These are phyloP conservation scores for Saccharomycopsis crataegensis DNA, from an alignment of 1,139 yeast species.

Conservation along the genomic window DNA sequence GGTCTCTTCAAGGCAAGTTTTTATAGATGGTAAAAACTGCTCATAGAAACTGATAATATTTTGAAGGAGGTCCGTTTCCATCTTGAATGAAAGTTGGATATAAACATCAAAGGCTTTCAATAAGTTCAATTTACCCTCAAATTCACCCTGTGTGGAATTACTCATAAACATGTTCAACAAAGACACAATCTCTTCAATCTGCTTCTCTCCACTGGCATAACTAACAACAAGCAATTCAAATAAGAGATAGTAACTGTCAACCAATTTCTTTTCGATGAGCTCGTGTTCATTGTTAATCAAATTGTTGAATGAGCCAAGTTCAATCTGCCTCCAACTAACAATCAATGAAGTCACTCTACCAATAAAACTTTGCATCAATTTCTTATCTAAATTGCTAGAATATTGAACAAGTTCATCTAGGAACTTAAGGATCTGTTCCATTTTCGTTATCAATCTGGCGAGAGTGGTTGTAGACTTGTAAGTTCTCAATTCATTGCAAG, in stretches of 20 bases:
- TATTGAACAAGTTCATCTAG: slow-evolving; percentile 91
- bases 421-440: slow-evolving; percentile 79
- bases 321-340: slow-evolving; percentile 86
- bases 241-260: slow-evolving; percentile 27
- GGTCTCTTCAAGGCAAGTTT: slow-evolving; percentile 37
- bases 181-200: slow-evolving; percentile 40
- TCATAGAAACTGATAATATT: slow-evolving; percentile 60
- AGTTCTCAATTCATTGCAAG: slow-evolving; percentile 59
- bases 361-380: slow-evolving; percentile 39
- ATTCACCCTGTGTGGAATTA: slow-evolving; percentile 73
- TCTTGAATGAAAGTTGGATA: slow-evolving; percentile 25
- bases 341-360: slow-evolving; percentile 59
- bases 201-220: slow-evolving; percentile 8
- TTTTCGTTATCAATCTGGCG: slow-evolving; percentile 68
- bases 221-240: slow-evolving; percentile 17
- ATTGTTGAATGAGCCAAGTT: slow-evolving; percentile 77
- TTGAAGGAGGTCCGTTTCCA: slow-evolving; percentile 29
- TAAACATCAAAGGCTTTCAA: slow-evolving; percentile 59
- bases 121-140: slow-evolving; percentile 45
- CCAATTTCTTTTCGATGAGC: slow-evolving; percentile 42
- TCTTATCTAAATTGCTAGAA: slow-evolving; percentile 35
- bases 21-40: slow-evolving; percentile 50
- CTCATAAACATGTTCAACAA: slow-evolving; percentile 72
- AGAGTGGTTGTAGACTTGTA: slow-evolving; percentile 65
- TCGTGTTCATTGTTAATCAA: slow-evolving; percentile 64